These are phyloP conservation scores for Termitomyces sp. DNA, from an alignment of 768 basidiomycete genomes.

Conservation along the genomic window DNA sequence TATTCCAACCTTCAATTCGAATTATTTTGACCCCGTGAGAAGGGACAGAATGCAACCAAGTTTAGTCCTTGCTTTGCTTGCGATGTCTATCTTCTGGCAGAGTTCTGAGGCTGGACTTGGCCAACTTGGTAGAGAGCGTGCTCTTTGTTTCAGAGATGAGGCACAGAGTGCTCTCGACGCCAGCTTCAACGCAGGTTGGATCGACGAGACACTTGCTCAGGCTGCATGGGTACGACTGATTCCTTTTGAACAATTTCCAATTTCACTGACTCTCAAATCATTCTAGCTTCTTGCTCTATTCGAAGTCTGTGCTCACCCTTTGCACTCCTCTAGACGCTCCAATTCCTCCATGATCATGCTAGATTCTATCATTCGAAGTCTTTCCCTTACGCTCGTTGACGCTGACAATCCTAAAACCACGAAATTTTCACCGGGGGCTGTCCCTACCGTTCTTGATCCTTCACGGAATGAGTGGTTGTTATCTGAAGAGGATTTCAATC, in stretches of 20 bases:
- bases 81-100: slow-evolving; percentile 65
- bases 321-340: slow-evolving; percentile 50
- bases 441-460: slow-evolving; percentile 38
- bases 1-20: slow-evolving; percentile 61
- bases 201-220: slow-evolving; percentile 72
- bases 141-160: slow-evolving; percentile 59
- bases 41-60: slow-evolving; percentile 65
- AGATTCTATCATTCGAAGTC: slow-evolving; percentile 63
- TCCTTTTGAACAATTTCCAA: not conserved
- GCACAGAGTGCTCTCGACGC: slow-evolving; percentile 71
- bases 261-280: not conserved
- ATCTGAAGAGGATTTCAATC: slow-evolving; percentile 16
- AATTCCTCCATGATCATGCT: slow-evolving; percentile 57
- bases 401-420: slow-evolving; percentile 48
- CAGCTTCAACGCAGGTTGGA: slow-evolving; percentile 66
- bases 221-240: slow-evolving; percentile 71
- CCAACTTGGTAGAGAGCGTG: slow-evolving; percentile 46
- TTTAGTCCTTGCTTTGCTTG: slow-evolving; percentile 57
- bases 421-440: slow-evolving; percentile 44
- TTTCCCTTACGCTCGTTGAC: slow-evolving; percentile 60
- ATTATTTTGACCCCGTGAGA: slow-evolving; percentile 50
- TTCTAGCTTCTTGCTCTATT: slow-evolving; percentile 65
- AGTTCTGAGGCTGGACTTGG: slow-evolving; percentile 61
- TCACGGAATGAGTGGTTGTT: slow-evolving; percentile 19
- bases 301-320: slow-evolving; percentile 67